Evolutionary conservation across 345 rosid genomes (phyloP).

Genomic region (Hibiscus trionum): DNA sequence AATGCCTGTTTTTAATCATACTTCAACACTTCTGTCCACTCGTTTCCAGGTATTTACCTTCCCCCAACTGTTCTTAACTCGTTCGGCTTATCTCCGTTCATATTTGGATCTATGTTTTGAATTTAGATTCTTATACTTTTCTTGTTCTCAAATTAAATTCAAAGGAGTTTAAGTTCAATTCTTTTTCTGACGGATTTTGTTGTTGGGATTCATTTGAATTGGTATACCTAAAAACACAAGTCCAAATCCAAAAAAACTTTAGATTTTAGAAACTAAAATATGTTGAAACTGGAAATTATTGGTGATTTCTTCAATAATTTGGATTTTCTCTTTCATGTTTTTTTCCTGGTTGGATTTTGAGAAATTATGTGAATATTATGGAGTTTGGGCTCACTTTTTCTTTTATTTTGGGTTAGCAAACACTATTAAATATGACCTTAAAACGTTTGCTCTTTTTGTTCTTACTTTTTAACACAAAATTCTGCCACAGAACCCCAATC

Average conservation of each 20-base stretch:
- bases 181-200: no score
- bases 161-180: neutral
- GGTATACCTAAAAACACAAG: neutral
- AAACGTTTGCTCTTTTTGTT: neutral
- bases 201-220: no score
- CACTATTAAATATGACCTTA: neutral
- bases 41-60: slow-evolving; percentile 11
- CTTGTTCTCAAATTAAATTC: no score
- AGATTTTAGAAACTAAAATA: no score
- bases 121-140: neutral
- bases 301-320: neutral
- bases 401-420: neutral
- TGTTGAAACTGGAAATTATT: neutral
- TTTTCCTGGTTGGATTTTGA: no score
- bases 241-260: neutral
- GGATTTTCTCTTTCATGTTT: neutral
- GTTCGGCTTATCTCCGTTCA: neutral
- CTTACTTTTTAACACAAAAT: neutral
- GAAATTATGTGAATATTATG: neutral
- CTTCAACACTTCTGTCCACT: slow-evolving; percentile 1
- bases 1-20: slow-evolving; percentile 8
- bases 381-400: neutral
- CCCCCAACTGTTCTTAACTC: neutral
- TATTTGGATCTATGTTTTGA: neutral
- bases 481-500: neutral